Conservation (phyloP, 2,329 filamentous ascomycete species). For the Lachnellula cervina region DNA sequence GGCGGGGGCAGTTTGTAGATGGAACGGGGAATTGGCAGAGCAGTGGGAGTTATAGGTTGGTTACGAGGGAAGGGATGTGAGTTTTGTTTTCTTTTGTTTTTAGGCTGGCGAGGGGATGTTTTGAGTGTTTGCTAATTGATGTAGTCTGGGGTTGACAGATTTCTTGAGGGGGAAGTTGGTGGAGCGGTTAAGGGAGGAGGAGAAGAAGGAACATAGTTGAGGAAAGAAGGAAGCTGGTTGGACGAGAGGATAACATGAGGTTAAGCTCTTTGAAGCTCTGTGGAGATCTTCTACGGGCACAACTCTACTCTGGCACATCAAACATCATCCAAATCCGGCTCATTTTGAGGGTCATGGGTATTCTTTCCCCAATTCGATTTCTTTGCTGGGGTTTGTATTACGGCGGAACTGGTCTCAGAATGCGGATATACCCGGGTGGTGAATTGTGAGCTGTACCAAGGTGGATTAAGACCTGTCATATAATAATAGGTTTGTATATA, state of each 20-base stretch:
- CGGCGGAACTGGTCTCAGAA: not conserved
- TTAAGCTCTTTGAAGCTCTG: too few species aligned
- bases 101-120: not conserved
- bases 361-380: not conserved
- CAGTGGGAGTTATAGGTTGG: conserved; percentile 58
- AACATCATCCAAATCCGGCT: not conserved
- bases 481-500: not conserved
- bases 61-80: conserved; percentile 65
- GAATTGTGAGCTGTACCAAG: conserved; percentile 4
- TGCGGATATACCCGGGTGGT: not conserved
- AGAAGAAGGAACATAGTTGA: conserved; percentile 30
- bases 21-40: conserved; percentile 47
- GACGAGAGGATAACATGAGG: not conserved
- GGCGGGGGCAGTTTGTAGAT: conserved; percentile 48
- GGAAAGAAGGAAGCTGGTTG: conserved; percentile 30
- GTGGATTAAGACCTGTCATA: conserved; percentile 2
- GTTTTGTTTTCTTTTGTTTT: conserved; percentile 31
- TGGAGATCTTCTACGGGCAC: not conserved
- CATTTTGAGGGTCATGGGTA: not conserved
- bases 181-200: conserved; percentile 48
- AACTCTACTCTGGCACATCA: not conserved
- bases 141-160: conserved; percentile 49
- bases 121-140: conserved; percentile 21
- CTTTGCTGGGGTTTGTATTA: not conserved
- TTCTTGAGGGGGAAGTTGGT: conserved; percentile 51